phyloP scores from a whole-genome alignment of 192 early-diverging fungal species.

The Spizellomyces sp. region DNA sequence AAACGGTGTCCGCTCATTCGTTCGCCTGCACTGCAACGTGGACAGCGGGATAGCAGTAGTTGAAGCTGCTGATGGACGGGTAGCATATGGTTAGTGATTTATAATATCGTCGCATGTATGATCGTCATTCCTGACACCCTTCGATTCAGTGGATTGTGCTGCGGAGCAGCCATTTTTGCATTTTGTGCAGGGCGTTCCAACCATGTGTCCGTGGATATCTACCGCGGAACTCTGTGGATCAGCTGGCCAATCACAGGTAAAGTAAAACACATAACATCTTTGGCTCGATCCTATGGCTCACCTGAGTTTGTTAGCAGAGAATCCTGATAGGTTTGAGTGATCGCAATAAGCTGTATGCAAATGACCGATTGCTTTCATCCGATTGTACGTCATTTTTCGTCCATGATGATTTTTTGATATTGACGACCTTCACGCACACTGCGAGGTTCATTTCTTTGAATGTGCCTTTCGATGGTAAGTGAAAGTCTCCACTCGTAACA shows the following conservation, averaged over 20 bases:
- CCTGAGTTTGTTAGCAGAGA: background rate
- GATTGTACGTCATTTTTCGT: slow-evolving; percentile 88
- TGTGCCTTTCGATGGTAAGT: background rate
- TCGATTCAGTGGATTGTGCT: too few species aligned
- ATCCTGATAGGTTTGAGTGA: slow-evolving; percentile 73
- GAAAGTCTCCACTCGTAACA: too few species aligned
- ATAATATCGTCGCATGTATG: slow-evolving; percentile 32
- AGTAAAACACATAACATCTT: too few species aligned
- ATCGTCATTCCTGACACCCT: too few species aligned
- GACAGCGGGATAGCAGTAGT: slow-evolving; percentile 12
- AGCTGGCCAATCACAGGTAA: background rate
- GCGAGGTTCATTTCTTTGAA: slow-evolving; percentile 58
- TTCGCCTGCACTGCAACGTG: slow-evolving; percentile 19
- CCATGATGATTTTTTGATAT: slow-evolving; percentile 79
- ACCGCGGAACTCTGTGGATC: slow-evolving; percentile 18
- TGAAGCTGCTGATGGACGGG: slow-evolving; percentile 20
- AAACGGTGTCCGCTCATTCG: background rate
- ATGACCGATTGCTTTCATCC: slow-evolving; percentile 65
- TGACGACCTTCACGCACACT: slow-evolving; percentile 81
- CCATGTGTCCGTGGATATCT: slow-evolving; percentile 61
- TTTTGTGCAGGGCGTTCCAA: slow-evolving; percentile 27
- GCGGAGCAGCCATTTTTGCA: slow-evolving; percentile 7
- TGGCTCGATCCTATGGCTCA: too few species aligned
- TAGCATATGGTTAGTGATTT: slow-evolving; percentile 32
- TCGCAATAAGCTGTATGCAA: slow-evolving; percentile 84